Percentiles rank a stretch among this genome's conserved stretches.
phyloP scores from a whole-genome alignment of 176 grass and related monocot genomes.

The Oryza glumipatula region DNA sequence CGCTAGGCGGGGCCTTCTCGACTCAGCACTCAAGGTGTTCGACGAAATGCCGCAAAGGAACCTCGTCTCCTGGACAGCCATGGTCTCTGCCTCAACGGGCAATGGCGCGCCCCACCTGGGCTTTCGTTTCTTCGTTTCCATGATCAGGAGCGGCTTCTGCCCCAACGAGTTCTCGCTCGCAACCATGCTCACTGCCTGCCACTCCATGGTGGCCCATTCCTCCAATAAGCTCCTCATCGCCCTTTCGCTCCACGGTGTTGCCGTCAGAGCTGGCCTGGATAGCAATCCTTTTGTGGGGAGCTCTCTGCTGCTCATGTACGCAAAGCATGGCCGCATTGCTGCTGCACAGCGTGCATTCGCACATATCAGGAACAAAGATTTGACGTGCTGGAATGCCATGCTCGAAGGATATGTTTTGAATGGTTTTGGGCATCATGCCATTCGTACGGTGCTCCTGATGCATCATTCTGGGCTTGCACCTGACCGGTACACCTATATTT shows the following conservation, averaged over 20 bases:
- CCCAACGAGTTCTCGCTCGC: slow-evolving; percentile 59
- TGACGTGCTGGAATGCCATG: slow-evolving; percentile 57
- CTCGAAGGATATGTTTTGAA: slow-evolving; percentile 51
- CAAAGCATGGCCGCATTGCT: slow-evolving; percentile 31
- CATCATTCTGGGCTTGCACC: slow-evolving; percentile 2
- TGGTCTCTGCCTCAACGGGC: slow-evolving; percentile 43
- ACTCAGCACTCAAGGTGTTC: slow-evolving; percentile 33
- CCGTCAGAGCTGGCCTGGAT: slow-evolving; percentile 42
- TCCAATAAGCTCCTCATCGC: slow-evolving; percentile 32
- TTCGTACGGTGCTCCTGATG: slow-evolving; percentile 22
- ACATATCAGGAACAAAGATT: slow-evolving; percentile 30
- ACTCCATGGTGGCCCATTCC: neutral
- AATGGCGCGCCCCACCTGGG: slow-evolving; percentile 23
- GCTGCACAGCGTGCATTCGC: slow-evolving; percentile 39
- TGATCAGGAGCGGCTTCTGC: slow-evolving; percentile 45
- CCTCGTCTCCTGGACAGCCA: slow-evolving; percentile 58
- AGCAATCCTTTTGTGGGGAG: slow-evolving; percentile 43
- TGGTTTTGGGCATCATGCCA: slow-evolving; percentile 23
- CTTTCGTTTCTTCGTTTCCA: slow-evolving; percentile 25
- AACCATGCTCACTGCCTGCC: slow-evolving; percentile 27
- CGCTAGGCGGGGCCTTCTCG: neutral
- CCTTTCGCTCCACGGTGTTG: slow-evolving; percentile 39
- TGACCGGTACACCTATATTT: slow-evolving; percentile 55
- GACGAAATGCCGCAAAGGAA: slow-evolving; percentile 57
- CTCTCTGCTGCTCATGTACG: slow-evolving; percentile 56